Evolutionary conservation across 345 rosid species (phyloP).

Genomic region (Arabis hirsuta): DNA sequence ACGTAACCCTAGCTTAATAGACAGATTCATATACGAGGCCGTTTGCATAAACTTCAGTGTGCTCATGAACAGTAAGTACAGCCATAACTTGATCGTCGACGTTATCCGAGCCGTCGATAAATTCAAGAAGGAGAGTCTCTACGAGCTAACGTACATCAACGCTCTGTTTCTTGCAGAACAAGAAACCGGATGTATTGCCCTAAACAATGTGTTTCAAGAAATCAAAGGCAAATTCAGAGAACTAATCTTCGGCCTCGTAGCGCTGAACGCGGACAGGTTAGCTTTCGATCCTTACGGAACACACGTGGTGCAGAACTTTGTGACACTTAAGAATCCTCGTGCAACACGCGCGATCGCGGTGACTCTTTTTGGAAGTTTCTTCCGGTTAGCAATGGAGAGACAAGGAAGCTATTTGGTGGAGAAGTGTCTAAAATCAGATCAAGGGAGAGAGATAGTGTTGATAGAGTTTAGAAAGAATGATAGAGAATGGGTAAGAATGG

Average conservation of each 20-base stretch:
- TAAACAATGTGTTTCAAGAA: slow-evolving; percentile 13
- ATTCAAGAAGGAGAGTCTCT: not conserved
- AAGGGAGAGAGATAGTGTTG: slow-evolving; percentile 4
- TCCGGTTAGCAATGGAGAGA: not conserved
- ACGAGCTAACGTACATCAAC: not conserved
- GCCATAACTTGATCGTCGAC: not conserved
- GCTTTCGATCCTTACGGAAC: slow-evolving; percentile 24
- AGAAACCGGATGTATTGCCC: slow-evolving; percentile 12
- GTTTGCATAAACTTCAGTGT: not conserved
- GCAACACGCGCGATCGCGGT: slow-evolving; percentile 11
- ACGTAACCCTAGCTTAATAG: not conserved
- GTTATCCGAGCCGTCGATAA: slow-evolving; percentile 20
- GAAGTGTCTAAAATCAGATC: slow-evolving; percentile 20
- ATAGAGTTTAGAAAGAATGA: slow-evolving; percentile 6
- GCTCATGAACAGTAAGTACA: slow-evolving; percentile 12
- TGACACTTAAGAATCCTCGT: slow-evolving; percentile 4
- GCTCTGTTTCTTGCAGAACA: not conserved
- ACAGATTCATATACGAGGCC: not conserved
- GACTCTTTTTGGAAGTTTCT: slow-evolving; percentile 10
- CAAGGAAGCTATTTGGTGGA: slow-evolving; percentile 36
- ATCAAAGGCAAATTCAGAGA: slow-evolving; percentile 25
- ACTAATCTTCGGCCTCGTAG: not conserved
- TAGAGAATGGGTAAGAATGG: slow-evolving; percentile 24
- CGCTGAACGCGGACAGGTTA: not conserved
- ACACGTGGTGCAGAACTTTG: slow-evolving; percentile 16